Conservation (phyloP, 768 basidiomycete genomes). For the Leucogyrophana mollusca region DNA sequence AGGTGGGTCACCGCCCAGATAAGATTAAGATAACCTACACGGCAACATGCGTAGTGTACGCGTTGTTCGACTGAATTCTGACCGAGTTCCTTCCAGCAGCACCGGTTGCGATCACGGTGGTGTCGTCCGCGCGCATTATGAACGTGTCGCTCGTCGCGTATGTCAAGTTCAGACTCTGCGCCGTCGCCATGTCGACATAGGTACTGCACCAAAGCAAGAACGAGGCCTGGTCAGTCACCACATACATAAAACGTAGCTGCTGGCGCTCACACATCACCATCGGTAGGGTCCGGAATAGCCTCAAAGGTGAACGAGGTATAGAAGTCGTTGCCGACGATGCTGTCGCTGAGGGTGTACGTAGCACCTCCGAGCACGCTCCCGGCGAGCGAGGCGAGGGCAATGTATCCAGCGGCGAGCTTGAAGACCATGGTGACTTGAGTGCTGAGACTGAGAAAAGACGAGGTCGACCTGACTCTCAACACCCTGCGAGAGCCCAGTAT, state of each 20-base stretch:
- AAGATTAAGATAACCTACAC: conserved; percentile 18
- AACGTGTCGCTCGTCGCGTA: conserved; percentile 26
- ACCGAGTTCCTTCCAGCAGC: conserved; percentile 37
- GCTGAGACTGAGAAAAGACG: neutral
- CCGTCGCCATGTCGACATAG: conserved; percentile 30
- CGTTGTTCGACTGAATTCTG: conserved; percentile 27
- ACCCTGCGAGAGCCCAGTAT: conserved; percentile 7
- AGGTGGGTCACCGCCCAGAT: neutral
- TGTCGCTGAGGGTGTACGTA: conserved; percentile 25
- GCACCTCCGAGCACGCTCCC: conserved; percentile 16
- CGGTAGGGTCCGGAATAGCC: conserved; percentile 34
- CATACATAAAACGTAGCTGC: neutral
- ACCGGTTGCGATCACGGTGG: conserved; percentile 22
- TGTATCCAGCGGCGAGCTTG: neutral
- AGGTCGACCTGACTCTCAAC: neutral
- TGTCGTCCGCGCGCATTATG: conserved; percentile 38
- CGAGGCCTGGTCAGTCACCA: neutral
- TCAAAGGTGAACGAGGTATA: conserved; percentile 30
- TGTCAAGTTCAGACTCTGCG: conserved; percentile 26
- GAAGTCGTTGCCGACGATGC: conserved; percentile 29
- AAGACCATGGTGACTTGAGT: conserved; percentile 14
- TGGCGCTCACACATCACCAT: conserved; percentile 34
- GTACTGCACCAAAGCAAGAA: conserved; percentile 18
- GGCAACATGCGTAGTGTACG: conserved; percentile 33
- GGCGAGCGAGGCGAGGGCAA: conserved; percentile 13